These are phyloP conservation scores for Lactuca saligna DNA, from an alignment of 129 eudicot species.

Conservation along the genomic window DNA sequence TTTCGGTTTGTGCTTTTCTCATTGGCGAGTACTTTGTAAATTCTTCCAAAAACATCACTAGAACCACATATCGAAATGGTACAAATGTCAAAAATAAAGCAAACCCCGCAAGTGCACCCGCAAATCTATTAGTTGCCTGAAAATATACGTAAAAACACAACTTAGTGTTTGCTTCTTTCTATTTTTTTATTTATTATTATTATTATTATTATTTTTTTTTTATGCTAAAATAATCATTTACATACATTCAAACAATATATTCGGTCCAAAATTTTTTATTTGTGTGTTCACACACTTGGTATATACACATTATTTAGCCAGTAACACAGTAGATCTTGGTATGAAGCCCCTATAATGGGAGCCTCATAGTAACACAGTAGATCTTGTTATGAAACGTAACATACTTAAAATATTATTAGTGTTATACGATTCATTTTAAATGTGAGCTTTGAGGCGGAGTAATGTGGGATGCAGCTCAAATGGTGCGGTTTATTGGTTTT, in stretches of 20 bases:
- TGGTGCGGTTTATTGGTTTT: too few relatives aligned
- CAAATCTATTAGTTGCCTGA: constrained; percentile 83
- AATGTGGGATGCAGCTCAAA: too few relatives aligned
- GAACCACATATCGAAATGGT: constrained; percentile 50
- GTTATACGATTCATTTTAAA: too few relatives aligned
- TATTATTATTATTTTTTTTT: background rate
- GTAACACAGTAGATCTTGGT: too few relatives aligned
- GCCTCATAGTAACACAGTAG: too few relatives aligned
- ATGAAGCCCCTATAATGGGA: too few relatives aligned
- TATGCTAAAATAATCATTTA: background rate
- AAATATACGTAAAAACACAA: constrained; percentile 5
- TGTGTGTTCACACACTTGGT: too few relatives aligned
- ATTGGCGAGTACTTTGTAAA: constrained; percentile 79
- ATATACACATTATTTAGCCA: too few relatives aligned
- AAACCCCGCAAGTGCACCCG: constrained; percentile 39
- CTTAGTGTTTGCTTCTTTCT: background rate
- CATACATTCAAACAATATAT: background rate
- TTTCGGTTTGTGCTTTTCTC: constrained; percentile 67
- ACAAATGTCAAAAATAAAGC: constrained; percentile 55
- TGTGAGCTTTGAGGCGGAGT: too few relatives aligned
- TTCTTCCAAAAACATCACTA: constrained; percentile 55
- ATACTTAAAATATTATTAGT: too few relatives aligned
- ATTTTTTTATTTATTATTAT: too few relatives aligned
- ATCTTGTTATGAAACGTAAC: too few relatives aligned
- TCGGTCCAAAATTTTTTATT: background rate